Evolutionary conservation across 179 eudicot genomes (phyloP).

Genomic region (Actinidia arguta): DNA sequence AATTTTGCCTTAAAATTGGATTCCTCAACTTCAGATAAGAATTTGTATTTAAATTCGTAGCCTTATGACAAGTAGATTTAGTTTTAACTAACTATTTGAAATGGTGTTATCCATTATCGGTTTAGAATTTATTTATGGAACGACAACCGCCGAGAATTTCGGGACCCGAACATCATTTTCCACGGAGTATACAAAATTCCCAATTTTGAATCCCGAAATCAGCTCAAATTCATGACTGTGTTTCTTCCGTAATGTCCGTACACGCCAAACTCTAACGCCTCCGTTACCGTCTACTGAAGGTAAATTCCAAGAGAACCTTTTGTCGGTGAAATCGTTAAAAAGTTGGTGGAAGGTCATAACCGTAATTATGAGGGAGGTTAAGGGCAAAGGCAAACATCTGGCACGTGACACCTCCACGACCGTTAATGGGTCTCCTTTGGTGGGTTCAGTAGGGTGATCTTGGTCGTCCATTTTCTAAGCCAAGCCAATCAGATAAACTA

Average conservation of each 20-base stretch:
- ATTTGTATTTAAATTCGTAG: too few relatives aligned
- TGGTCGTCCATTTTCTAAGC: too few relatives aligned
- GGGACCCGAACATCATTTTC: background rate
- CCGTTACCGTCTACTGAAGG: background rate
- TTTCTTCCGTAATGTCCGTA: background rate
- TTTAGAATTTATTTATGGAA: too few relatives aligned
- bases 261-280: background rate
- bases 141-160: conserved; percentile 27
- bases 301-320: background rate
- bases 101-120: too few relatives aligned
- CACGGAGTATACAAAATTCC: conserved; percentile 1
- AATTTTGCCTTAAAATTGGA: too few relatives aligned
- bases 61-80: too few relatives aligned
- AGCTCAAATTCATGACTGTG: conserved; percentile 6
- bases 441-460: too few relatives aligned
- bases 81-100: too few relatives aligned
- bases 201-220: background rate
- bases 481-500: too few relatives aligned
- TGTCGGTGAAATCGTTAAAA: background rate
- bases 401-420: background rate
- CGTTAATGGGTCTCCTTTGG: too few relatives aligned
- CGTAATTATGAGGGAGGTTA: background rate
- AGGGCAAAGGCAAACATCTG: background rate
- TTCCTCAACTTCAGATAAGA: too few relatives aligned
- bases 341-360: background rate